Percentiles rank a stretch among this genome's conserved stretches.
Conservation (phyloP, 805 yeast species). For the Pichia nakasei region DNA sequence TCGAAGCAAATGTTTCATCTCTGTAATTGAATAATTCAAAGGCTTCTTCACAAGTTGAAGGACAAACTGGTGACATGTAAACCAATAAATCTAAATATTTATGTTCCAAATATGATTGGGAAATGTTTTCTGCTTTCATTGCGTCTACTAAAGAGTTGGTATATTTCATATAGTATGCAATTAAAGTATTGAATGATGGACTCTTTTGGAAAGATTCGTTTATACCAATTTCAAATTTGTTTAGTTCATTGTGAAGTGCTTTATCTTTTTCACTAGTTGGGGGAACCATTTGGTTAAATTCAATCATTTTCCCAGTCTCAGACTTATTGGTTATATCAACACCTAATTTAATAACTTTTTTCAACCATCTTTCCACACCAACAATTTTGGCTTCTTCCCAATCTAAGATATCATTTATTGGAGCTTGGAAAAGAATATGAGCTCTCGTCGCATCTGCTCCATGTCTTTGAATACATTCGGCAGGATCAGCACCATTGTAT, state of each 20-base stretch:
- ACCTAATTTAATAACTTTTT: slow-evolving; percentile 33
- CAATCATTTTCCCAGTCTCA: slow-evolving; percentile 8
- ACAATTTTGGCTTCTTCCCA: slow-evolving; percentile 88
- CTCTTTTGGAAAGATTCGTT: slow-evolving; percentile 51
- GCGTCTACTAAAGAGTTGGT: slow-evolving; percentile 45
- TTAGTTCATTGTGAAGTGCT: slow-evolving; percentile 49
- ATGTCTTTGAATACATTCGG: slow-evolving; percentile 56
- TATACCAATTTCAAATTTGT: slow-evolving; percentile 37
- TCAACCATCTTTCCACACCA: slow-evolving; percentile 85
- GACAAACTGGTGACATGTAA: slow-evolving; percentile 73
- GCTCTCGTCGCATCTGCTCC: slow-evolving; percentile 97
- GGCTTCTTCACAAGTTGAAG: slow-evolving; percentile 75
- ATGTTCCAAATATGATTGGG: slow-evolving; percentile 4
- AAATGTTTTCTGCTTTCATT: slow-evolving; percentile 32
- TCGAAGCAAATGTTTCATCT: slow-evolving; percentile 8
- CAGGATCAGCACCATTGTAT: slow-evolving; percentile 90
- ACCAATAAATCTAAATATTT: slow-evolving; percentile 44
- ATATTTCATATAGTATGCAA: slow-evolving; percentile 84
- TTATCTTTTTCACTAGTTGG: slow-evolving; percentile 33
- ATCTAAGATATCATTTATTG: slow-evolving; percentile 66
- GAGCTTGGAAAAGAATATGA: slow-evolving; percentile 87
- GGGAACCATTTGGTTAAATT: slow-evolving; percentile 12
- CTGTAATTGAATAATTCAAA: slow-evolving; percentile 43
- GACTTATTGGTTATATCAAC: slow-evolving; percentile 23
- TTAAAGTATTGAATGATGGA: slow-evolving; percentile 69